phyloP scores from a whole-genome alignment of 805 yeast genomes.

The Starmerella stigmatis region DNA sequence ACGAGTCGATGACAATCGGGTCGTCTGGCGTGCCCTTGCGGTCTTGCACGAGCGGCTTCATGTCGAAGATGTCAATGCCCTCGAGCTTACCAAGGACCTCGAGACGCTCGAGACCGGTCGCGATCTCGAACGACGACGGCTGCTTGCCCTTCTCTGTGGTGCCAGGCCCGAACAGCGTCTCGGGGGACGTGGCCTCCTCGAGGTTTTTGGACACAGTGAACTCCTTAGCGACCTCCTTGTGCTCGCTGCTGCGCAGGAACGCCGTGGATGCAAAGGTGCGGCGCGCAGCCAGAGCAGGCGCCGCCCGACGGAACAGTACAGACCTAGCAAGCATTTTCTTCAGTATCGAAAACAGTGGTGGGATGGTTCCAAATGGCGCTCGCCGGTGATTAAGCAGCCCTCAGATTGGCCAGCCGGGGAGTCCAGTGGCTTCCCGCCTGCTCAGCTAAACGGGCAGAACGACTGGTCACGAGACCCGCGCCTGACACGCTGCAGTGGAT shows the following conservation, averaged over 20 bases:
- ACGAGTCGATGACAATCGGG: slow-evolving; percentile 83
- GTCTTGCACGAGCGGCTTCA: slow-evolving; percentile 73
- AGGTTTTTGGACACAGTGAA: slow-evolving; percentile 31
- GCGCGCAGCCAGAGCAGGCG: slow-evolving; percentile 11
- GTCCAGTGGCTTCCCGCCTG: background rate
- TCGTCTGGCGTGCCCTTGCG: slow-evolving; percentile 85
- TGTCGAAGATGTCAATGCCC: slow-evolving; percentile 84
- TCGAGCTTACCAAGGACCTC: slow-evolving; percentile 88
- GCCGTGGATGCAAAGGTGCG: slow-evolving; percentile 17
- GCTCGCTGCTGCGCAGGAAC: slow-evolving; percentile 7
- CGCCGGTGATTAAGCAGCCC: slow-evolving; percentile 7
- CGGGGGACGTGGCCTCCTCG: slow-evolving; percentile 68
- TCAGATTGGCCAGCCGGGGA: slow-evolving; percentile 7
- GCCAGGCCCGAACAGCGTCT: slow-evolving; percentile 81
- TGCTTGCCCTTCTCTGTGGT: slow-evolving; percentile 49
- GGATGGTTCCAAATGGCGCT: background rate
- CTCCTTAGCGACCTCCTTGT: slow-evolving; percentile 19
- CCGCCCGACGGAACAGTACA: slow-evolving; percentile 16
- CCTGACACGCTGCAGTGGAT: background rate
- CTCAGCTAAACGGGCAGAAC: slow-evolving; percentile 2
- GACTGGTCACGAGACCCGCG: background rate
- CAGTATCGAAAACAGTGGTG: slow-evolving; percentile 1
- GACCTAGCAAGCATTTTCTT: slow-evolving; percentile 18
- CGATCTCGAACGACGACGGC: slow-evolving; percentile 91
- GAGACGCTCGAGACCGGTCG: slow-evolving; percentile 96